Evolutionary conservation across 2,329 filamentous ascomycete species (phyloP).

Genomic region (Talaromyces piceae): DNA sequence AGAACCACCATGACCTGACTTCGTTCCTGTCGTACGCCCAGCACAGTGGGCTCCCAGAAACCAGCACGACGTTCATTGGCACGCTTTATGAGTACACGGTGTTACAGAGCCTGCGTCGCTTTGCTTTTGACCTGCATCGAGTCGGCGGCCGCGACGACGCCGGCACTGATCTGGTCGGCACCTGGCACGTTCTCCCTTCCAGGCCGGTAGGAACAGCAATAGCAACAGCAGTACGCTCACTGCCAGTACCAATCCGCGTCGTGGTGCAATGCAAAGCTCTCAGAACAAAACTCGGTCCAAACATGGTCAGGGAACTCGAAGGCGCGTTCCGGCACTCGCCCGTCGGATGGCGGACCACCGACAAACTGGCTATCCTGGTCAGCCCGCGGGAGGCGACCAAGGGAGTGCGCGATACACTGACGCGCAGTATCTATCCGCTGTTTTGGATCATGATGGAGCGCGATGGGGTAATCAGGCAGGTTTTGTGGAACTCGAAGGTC

Average conservation of each 20-base stretch:
- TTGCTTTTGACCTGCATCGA: slow-evolving; percentile 34
- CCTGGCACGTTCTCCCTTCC: slow-evolving; percentile 39
- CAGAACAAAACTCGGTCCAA: slow-evolving; percentile 36
- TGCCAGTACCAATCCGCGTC: slow-evolving; percentile 25
- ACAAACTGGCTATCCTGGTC: slow-evolving; percentile 64
- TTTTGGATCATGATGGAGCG: slow-evolving; percentile 48
- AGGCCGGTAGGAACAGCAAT: too few species aligned
- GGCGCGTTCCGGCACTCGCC: slow-evolving; percentile 71
- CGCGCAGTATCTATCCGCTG: slow-evolving; percentile 61
- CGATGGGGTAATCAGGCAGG: slow-evolving; percentile 32
- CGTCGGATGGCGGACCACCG: slow-evolving; percentile 58
- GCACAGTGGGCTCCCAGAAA: slow-evolving; percentile 27
- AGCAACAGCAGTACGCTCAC: too few species aligned
- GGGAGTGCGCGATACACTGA: slow-evolving; percentile 67
- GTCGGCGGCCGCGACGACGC: slow-evolving; percentile 40
- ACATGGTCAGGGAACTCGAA: slow-evolving; percentile 40
- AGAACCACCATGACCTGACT: slow-evolving; percentile 29
- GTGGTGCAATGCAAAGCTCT: slow-evolving; percentile 42
- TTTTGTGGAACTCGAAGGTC: slow-evolving; percentile 38
- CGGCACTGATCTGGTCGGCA: slow-evolving; percentile 41
- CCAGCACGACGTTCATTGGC: slow-evolving; percentile 37
- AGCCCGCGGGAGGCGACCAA: slow-evolving; percentile 64
- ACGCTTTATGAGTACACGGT: slow-evolving; percentile 43
- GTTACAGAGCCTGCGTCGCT: slow-evolving; percentile 30
- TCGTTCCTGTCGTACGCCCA: slow-evolving; percentile 36